Conservation (phyloP, 1,139 yeast genomes). For the Diutina scorzettiae region DNA sequence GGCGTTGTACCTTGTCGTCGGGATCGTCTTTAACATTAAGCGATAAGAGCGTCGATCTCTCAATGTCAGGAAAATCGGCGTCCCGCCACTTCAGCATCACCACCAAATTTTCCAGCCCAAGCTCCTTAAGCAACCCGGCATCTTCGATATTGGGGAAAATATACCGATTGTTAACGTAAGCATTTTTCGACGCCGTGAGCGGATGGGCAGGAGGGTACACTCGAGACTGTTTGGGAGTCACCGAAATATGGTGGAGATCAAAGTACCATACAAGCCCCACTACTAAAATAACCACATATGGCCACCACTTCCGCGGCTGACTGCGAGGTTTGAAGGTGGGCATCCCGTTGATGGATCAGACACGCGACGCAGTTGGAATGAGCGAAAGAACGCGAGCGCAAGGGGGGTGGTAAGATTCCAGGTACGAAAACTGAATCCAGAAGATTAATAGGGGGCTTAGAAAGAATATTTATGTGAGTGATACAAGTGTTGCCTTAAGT, state of each 20-base stretch:
- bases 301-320: not conserved
- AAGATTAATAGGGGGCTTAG: no score
- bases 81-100: conserved; percentile 28
- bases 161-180: conserved; percentile 37
- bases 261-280: conserved; percentile 1
- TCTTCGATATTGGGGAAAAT: conserved; percentile 63
- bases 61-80: conserved; percentile 26
- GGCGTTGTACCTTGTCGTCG: conserved; percentile 22
- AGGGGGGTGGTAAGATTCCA: no score
- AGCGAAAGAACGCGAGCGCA: no score
- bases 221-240: not conserved
- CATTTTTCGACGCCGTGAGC: conserved; percentile 18
- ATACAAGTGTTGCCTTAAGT: no score
- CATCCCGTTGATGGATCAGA: not conserved
- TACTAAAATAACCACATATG: not conserved
- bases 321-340: conserved; percentile 5
- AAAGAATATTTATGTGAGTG: no score
- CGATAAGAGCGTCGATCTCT: conserved; percentile 20
- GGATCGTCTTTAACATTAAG: conserved; percentile 38
- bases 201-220: conserved; percentile 25
- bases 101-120: conserved; percentile 41
- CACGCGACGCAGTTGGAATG: not conserved
- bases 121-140: conserved; percentile 43
- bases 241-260: not conserved
- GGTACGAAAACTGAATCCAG: no score